Evolutionary conservation across 192 early-diverging fungal genomes (phyloP).

Genomic region (Phlyctochytrium arcticum): DNA sequence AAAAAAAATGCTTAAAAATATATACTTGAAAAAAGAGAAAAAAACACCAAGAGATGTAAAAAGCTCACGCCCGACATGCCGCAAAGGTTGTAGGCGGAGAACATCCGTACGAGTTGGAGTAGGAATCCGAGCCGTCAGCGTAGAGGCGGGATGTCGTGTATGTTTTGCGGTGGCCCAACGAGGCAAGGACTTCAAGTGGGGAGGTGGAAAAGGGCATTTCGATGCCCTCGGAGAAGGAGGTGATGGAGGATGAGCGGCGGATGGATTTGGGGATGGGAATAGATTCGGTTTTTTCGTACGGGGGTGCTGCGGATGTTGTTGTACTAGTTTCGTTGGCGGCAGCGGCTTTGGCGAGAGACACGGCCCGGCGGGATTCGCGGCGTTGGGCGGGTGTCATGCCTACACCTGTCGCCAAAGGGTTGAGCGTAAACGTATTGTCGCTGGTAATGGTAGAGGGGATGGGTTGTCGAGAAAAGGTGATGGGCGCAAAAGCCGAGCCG

Average conservation of each 20-base stretch:
- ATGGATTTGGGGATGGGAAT: not conserved
- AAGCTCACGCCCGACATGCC: not conserved
- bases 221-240: constrained; percentile 4
- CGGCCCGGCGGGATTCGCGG: constrained; percentile 2
- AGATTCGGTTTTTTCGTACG: not conserved
- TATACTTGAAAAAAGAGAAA: too few species aligned
- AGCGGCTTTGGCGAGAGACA: not conserved
- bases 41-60: too few species aligned
- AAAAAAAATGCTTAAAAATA: too few species aligned
- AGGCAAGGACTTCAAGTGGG: not conserved
- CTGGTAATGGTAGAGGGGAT: too few species aligned
- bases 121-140: constrained; percentile 6
- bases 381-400: not conserved
- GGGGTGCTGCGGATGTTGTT: not conserved
- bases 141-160: not conserved
- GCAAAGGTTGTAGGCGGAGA: constrained; percentile 2
- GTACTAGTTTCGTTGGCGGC: not conserved
- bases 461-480: too few species aligned
- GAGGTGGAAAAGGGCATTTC: constrained; percentile 10
- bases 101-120: not conserved
- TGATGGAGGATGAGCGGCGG: not conserved
- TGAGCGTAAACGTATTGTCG: not conserved
- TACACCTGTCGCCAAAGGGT: not conserved
- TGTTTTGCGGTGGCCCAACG: not conserved
- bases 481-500: not conserved